phyloP scores from a whole-genome alignment of 495 filamentous ascomycete species.

The Penicillium flavigenum region DNA sequence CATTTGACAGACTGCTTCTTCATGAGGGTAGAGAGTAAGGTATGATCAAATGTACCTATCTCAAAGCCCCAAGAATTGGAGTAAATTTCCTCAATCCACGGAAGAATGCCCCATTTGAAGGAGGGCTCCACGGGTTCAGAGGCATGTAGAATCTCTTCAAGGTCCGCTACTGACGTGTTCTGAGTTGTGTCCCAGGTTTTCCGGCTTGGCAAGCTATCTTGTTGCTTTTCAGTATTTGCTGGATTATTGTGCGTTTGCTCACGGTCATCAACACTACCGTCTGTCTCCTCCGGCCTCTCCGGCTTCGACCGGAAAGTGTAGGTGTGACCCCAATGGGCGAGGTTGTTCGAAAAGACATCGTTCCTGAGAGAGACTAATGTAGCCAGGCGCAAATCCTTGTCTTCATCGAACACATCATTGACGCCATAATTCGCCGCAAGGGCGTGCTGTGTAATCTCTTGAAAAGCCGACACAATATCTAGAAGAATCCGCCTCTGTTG shows the following conservation, averaged over 20 bases:
- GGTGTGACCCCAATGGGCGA: constrained; percentile 40
- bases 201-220: constrained; percentile 1
- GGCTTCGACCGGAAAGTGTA: constrained; percentile 1
- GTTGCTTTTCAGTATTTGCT: neutral
- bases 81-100: constrained; percentile 34
- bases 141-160: constrained; percentile 29
- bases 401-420: constrained; percentile 38
- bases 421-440: constrained; percentile 46
- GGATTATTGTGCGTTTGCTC: neutral
- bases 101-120: constrained; percentile 18
- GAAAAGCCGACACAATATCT: constrained; percentile 42
- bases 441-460: constrained; percentile 37
- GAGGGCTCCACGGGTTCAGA: constrained; percentile 8
- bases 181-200: neutral
- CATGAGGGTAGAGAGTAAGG: constrained; percentile 46
- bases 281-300: neutral
- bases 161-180: constrained; percentile 9
- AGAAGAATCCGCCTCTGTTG: constrained; percentile 48
- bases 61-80: constrained; percentile 35
- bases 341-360: constrained; percentile 40
- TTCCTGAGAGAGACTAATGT: constrained; percentile 46
- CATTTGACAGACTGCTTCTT: constrained; percentile 56
- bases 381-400: constrained; percentile 38
- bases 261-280: neutral
- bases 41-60: constrained; percentile 36